Evolutionary conservation across 1,284 basidiomycete species (phyloP), one percentile per base, ranked within the genome.

Genomic region (Ganoderma boninense): DNA sequence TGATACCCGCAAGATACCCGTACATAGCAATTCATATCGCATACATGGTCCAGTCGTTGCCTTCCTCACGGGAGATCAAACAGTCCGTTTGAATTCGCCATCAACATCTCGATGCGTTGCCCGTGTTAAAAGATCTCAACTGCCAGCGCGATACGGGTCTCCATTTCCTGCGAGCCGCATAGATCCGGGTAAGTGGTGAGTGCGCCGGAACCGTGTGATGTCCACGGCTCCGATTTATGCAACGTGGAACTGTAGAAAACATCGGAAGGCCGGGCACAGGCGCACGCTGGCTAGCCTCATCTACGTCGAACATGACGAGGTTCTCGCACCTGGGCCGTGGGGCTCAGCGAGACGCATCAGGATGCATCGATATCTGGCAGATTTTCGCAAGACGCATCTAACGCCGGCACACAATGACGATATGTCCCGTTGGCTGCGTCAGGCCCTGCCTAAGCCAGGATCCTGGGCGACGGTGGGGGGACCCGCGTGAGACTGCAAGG

Each of bases 361-460:
- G 29, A n/a, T n/a, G n/a, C n/a, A n/a, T n/a, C n/a, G n/a, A 7
- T 4, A 35, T 57, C 23, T 29, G 29, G 29, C 14, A 40, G 57
- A 35, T n/a, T n/a, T 59, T 59, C 57, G 57, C 57, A 40, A 35
- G 60, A 43, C 16, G 40, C 18, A 23, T 20, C 40, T 11, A 23
- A 35, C n/a, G 7, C 14, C 14, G 29, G 54, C 54, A 57, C 54
- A 57, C 29, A 29, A 57, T 57, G 54, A 57, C 54, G 54, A 57
- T 29, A 52, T 52, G 23, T 26, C 16, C 54, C 54, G 54, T 18
- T 57, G 29, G 16, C 18, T 18, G 14, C 40, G n/a, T 26, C n/a
- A 40, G 23, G 38, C 13, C 57, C n/a, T 60, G 60, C 60, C 40
- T 13, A 44, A 42, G 38, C 60, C 60, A 62, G 60, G 60, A 40